A percentile compares a stretch with the other conserved stretches of the same genome.
Conservation (phyloP, 306 rosid genomes). For the Vigna mungo region DNA sequence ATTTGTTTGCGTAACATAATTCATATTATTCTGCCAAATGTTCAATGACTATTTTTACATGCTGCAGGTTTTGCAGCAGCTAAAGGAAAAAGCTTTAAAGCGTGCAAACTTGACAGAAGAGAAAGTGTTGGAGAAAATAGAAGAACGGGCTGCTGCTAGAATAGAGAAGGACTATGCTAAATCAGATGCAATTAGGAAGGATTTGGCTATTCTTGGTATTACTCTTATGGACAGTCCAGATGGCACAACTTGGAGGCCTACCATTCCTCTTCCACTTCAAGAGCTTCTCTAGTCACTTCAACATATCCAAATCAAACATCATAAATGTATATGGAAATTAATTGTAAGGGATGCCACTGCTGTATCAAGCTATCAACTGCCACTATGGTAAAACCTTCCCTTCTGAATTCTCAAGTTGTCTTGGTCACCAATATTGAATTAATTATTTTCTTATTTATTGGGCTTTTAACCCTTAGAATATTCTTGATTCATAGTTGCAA, state of each 20-base stretch:
- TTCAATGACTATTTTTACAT: background rate
- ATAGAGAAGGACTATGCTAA: conserved; percentile 76
- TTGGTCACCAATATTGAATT: background rate
- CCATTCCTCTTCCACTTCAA: conserved; percentile 83
- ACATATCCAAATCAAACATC: conserved; percentile 17
- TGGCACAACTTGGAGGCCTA: conserved; percentile 93
- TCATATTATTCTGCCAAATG: conserved; percentile 6
- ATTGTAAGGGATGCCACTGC: conserved; percentile 11
- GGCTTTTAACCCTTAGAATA: background rate
- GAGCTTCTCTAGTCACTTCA: conserved; percentile 47
- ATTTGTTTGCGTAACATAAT: conserved; percentile 1
- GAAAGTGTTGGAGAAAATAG: conserved; percentile 68
- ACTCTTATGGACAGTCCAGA: conserved; percentile 89
- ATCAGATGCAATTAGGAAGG: conserved; percentile 82
- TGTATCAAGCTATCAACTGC: background rate
- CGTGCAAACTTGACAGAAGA: conserved; percentile 85
- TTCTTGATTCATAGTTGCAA: conserved; percentile 3
- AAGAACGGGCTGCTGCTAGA: conserved; percentile 82
- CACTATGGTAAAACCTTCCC: background rate
- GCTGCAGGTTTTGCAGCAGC: conserved; percentile 76
- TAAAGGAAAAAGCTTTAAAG: conserved; percentile 75
- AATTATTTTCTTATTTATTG: background rate
- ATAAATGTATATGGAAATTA: conserved; percentile 12
- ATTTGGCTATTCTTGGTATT: conserved; percentile 77
- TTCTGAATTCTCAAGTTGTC: background rate